A percentile compares a stretch with the other conserved stretches of the same genome.
phyloP scores from a whole-genome alignment of 768 basidiomycete species.

The Amanita phalloides region DNA sequence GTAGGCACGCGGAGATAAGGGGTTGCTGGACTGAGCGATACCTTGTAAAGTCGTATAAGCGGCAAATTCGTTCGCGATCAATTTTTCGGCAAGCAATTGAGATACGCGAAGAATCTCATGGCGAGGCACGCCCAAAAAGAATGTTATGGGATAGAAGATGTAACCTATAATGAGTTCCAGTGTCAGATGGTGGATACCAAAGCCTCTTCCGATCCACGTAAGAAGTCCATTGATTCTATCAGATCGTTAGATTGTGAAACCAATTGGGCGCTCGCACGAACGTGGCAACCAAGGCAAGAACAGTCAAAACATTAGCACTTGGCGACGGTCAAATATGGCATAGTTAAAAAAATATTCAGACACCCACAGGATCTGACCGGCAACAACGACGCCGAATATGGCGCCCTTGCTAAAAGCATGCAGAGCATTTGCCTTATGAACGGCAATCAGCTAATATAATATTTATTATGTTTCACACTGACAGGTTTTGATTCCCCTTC shows the following conservation, averaged over 20 bases:
- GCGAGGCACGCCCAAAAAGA: conserved; percentile 73
- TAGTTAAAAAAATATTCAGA: not conserved
- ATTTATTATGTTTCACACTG: conserved; percentile 9
- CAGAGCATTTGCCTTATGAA: conserved; percentile 55
- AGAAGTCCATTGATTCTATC: conserved; percentile 67
- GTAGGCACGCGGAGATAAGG: conserved; percentile 63
- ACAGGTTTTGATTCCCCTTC: conserved; percentile 43
- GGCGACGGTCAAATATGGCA: conserved; percentile 1
- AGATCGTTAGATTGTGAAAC: not conserved
- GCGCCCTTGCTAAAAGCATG: conserved; percentile 88
- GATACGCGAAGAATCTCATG: conserved; percentile 75
- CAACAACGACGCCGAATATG: conserved; percentile 74
- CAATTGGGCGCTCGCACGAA: conserved; percentile 14
- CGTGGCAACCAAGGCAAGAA: conserved; percentile 69
- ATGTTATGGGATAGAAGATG: conserved; percentile 80
- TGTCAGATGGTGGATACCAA: conserved; percentile 74
- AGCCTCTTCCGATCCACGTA: conserved; percentile 83
- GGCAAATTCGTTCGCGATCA: conserved; percentile 81
- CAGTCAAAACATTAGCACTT: conserved; percentile 77
- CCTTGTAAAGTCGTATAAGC: conserved; percentile 57
- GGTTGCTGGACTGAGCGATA: conserved; percentile 30
- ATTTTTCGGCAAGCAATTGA: conserved; percentile 75
- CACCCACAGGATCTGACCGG: conserved; percentile 74
- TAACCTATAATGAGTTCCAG: conserved; percentile 81
- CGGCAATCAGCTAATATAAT: conserved; percentile 1